These are phyloP conservation scores for Cymbopogon flexuosus DNA, from an alignment of 202 grass and related monocot species.

Conservation along the genomic window DNA sequence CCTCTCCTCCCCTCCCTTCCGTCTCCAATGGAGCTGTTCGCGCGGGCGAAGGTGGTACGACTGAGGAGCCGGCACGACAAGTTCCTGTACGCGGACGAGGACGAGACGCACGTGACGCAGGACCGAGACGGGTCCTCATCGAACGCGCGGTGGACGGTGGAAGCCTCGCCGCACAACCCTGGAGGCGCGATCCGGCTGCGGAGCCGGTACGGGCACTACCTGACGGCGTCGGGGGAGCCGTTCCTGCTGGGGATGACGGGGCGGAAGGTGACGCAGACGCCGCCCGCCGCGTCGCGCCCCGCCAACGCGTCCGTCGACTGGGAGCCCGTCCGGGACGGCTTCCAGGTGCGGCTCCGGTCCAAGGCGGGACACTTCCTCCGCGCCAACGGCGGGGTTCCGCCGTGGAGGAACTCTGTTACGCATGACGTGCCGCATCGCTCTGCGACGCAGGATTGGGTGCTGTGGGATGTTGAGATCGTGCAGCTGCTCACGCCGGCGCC, in stretches of 20 bases:
- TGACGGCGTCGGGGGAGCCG: conserved; percentile 34
- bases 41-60: conserved; percentile 65
- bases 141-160: conserved; percentile 66
- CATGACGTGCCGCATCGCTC: conserved; percentile 64
- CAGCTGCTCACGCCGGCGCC: conserved; percentile 47
- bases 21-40: conserved; percentile 65
- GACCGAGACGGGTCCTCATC: conserved; percentile 53
- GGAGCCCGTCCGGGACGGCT: conserved; percentile 59
- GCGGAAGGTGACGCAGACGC: conserved; percentile 64
- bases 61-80: conserved; percentile 84
- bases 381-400: conserved; percentile 64
- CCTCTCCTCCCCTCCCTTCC: no score
- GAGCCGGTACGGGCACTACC: conserved; percentile 65
- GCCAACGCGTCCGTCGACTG: conserved; percentile 61
- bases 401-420: conserved; percentile 87
- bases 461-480: conserved; percentile 86
- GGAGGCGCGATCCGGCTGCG: conserved; percentile 36
- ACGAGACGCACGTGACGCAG: conserved; percentile 73
- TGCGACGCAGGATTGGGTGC: conserved; percentile 67
- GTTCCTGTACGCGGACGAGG: conserved; percentile 80
- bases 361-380: conserved; percentile 52
- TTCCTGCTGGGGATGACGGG: conserved; percentile 79
- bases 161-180: conserved; percentile 22
- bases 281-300: not conserved
- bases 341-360: conserved; percentile 61